Conservation (phyloP, 495 filamentous ascomycete genomes). For the Hypoxylon fragiforme region DNA sequence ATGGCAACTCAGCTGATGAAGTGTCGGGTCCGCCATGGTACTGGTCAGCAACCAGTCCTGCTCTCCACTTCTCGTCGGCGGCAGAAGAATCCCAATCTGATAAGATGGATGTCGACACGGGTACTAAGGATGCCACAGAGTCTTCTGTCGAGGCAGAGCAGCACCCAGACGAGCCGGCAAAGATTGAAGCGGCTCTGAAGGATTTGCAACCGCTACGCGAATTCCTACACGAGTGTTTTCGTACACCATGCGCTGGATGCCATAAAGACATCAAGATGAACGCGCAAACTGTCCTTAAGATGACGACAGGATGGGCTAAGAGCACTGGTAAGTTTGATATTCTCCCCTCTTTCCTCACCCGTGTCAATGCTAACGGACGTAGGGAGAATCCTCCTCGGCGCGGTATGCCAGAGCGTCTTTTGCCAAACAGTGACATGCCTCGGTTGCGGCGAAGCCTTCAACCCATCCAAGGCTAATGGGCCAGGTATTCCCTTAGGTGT, state of each 20-base stretch:
- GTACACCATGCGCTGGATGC: conserved; percentile 10
- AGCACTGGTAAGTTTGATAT: conserved; percentile 4
- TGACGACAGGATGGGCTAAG: conserved; percentile 13
- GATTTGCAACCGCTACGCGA: conserved; percentile 13
- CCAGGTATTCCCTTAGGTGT: background rate
- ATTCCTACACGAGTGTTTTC: conserved; percentile 10
- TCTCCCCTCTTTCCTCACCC: background rate
- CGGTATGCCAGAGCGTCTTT: conserved; percentile 3
- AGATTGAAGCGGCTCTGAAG: background rate
- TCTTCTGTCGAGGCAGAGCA: conserved; percentile 7
- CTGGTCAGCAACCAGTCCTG: background rate
- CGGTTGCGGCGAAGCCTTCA: conserved; percentile 10
- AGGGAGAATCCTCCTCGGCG: conserved; percentile 17
- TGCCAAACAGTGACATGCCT: conserved; percentile 11
- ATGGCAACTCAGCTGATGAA: no score
- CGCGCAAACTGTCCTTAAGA: conserved; percentile 5
- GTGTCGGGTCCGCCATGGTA: background rate
- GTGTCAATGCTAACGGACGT: background rate
- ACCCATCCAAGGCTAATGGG: no score
- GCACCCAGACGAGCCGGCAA: background rate
- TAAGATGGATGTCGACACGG: conserved; percentile 3
- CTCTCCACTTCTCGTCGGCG: background rate
- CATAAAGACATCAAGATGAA: background rate
- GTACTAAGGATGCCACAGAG: conserved; percentile 5
- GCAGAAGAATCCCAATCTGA: background rate